These are phyloP conservation scores for Cucurbita argyrosperma DNA, from an alignment of 306 rosid genomes.

Conservation along the genomic window DNA sequence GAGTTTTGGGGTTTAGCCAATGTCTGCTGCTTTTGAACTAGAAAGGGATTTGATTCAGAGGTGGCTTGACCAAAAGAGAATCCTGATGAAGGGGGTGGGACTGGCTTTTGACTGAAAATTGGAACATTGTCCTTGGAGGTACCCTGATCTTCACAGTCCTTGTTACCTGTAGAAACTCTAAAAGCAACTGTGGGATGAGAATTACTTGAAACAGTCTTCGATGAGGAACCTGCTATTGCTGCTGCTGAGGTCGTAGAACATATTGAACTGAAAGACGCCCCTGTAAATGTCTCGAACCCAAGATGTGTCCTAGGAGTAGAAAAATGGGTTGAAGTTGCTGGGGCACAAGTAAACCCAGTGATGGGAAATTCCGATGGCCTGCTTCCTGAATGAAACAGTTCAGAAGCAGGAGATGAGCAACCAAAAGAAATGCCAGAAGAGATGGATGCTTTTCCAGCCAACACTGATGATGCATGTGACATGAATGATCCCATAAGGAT, in stretches of 20 bases:
- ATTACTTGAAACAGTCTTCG: slow-evolving; percentile 43
- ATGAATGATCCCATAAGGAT: slow-evolving; percentile 30
- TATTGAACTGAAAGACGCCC: slow-evolving; percentile 30
- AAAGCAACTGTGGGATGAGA: slow-evolving; percentile 19
- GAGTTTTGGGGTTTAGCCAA: slow-evolving; percentile 29
- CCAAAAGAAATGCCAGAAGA: slow-evolving; percentile 41
- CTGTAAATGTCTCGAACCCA: slow-evolving; percentile 28
- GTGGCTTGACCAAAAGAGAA: slow-evolving; percentile 35
- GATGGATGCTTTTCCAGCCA: slow-evolving; percentile 20
- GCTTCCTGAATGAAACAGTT: slow-evolving; percentile 25
- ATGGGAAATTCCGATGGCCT: slow-evolving; percentile 26
- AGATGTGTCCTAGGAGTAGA: neutral
- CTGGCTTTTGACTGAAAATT: slow-evolving; percentile 32
- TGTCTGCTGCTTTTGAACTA: slow-evolving; percentile 39
- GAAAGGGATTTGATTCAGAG: slow-evolving; percentile 32
- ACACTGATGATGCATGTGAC: slow-evolving; percentile 14
- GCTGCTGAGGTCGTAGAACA: slow-evolving; percentile 32
- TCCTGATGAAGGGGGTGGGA: slow-evolving; percentile 19
- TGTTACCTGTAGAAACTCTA: slow-evolving; percentile 27
- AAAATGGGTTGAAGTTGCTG: slow-evolving; percentile 9
- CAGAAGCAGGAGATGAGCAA: slow-evolving; percentile 28
- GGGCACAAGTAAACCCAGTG: slow-evolving; percentile 17
- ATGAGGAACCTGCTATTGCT: slow-evolving; percentile 21
- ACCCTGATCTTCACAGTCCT: slow-evolving; percentile 67
- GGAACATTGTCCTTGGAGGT: slow-evolving; percentile 69